phyloP scores from a whole-genome alignment of 2,329 filamentous ascomycete species.

The Dactylonectria estremocensis region DNA sequence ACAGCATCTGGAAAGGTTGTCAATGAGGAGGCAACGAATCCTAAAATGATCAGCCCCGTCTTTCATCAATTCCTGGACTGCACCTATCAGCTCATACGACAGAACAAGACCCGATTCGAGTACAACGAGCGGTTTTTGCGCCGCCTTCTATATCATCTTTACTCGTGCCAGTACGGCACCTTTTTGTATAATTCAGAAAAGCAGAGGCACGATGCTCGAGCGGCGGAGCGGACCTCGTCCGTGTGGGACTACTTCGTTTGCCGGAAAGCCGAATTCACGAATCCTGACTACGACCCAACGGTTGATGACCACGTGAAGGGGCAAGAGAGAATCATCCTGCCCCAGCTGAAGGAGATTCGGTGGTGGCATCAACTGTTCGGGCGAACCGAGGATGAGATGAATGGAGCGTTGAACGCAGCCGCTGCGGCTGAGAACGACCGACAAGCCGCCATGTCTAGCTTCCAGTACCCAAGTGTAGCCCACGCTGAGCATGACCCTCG shows the following conservation, averaged over 20 bases:
- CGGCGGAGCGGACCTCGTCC: slow-evolving; percentile 81
- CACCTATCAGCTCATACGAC: slow-evolving; percentile 89
- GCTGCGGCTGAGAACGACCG: slow-evolving; percentile 65
- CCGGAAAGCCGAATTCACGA: slow-evolving; percentile 84
- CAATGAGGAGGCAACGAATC: slow-evolving; percentile 79
- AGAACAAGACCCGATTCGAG: slow-evolving; percentile 91
- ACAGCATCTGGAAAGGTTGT: slow-evolving; percentile 58
- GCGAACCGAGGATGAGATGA: slow-evolving; percentile 93
- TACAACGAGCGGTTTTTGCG: slow-evolving; percentile 96
- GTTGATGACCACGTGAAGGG: slow-evolving; percentile 86
- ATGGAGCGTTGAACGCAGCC: slow-evolving; percentile 73
- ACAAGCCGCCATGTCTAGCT: slow-evolving; percentile 54
- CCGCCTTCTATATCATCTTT: slow-evolving; percentile 91
- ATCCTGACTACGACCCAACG: slow-evolving; percentile 81
- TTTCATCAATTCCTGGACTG: slow-evolving; percentile 99
- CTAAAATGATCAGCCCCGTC: slow-evolving; percentile 94
- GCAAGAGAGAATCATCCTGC: slow-evolving; percentile 87
- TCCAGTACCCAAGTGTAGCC: slow-evolving; percentile 50
- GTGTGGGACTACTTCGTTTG: slow-evolving; percentile 98
- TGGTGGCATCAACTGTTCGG: slow-evolving; percentile 97
- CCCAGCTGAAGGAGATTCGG: slow-evolving; percentile 81
- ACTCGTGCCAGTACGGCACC: slow-evolving; percentile 96
- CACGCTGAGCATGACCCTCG: slow-evolving; percentile 46
- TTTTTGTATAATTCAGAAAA: slow-evolving; percentile 97
- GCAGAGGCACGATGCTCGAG: slow-evolving; percentile 80